Base-by-base conservation (phyloP, 2,329 filamentous ascomycete genomes). In the Diplodia corticola region DNA sequence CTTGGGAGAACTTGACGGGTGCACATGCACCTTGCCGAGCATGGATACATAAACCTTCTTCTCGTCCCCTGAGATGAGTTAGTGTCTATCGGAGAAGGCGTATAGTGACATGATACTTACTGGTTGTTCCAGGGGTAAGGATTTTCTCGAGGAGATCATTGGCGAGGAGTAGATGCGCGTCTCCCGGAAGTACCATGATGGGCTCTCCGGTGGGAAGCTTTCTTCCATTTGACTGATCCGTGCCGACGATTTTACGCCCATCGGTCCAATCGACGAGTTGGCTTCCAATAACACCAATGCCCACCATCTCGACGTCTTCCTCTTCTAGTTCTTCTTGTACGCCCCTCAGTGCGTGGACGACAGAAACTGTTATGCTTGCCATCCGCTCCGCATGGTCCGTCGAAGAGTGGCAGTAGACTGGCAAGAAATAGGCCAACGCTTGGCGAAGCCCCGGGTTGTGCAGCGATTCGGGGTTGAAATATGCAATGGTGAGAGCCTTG, bases 221-320 rank as follows among this genome's bases (percentile, higher is more conserved):
- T 73, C n/a, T 76, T 73, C n/a, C 75, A 67, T 79, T 67, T 81
- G 74, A 40, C 33, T 77, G 72, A 0, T 84, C 79, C 80, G 91
- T 80, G 81, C 91, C 83, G 12, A 88, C 80, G 6, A 88, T 83
- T 77, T 96, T 93, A 59, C 94, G 84, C 44, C 93, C 93, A 76
- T 98, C 94, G 0, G 94, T 98, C 95, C 94, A 98, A 76, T 98
- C 94, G 0, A 93, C 87, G 7, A 98, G 81, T 73, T 93, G 94
- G 3, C 91, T 88, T 0, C 91, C 92, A 67, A 96, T 91, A 3
- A 89, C 86, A 50, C 87, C 85, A 69, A 96, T 85, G 71, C 89
- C 88, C 9, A 94, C 91, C 88, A 96, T 93, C 33, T 78, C 78
- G 67, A 91, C 90, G 44, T 86, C 87, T 60, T 92, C 91, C 35